Evolutionary conservation across 495 filamentous ascomycete genomes (phyloP).

Genomic region (Hyaloscypha finlandica): DNA sequence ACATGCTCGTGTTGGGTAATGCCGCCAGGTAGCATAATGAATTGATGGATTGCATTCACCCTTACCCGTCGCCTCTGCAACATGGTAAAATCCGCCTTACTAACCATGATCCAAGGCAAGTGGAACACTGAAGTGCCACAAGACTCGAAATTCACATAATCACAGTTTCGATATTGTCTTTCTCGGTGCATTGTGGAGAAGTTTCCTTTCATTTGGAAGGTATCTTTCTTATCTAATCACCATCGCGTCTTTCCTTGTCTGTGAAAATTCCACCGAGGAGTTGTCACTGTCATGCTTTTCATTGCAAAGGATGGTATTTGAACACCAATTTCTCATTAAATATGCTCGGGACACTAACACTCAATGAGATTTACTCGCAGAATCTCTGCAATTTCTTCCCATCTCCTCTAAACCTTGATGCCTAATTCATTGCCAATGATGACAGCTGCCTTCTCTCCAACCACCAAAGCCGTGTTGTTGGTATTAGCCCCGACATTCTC

Average conservation of each 20-base stretch:
- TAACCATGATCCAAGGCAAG: neutral
- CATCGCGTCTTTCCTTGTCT: no score
- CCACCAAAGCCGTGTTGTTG: constrained; percentile 57
- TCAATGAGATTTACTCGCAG: neutral
- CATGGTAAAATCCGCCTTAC: neutral
- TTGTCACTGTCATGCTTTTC: no score
- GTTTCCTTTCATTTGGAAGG: no score
- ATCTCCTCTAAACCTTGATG: constrained; percentile 23
- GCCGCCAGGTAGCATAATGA: constrained; percentile 8
- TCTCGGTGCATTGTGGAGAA: no score
- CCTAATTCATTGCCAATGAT: constrained; percentile 56
- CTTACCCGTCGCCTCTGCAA: neutral
- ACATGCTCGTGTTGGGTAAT: constrained; percentile 10
- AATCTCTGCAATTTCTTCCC: neutral
- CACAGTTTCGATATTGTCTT: no score
- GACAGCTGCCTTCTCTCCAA: constrained; percentile 63
- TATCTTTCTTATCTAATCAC: no score
- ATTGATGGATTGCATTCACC: constrained; percentile 1
- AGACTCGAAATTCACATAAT: no score
- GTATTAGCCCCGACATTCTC: constrained; percentile 64
- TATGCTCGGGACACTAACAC: neutral
- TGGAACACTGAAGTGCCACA: no score
- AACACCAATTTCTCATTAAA: neutral
- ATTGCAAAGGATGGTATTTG: no score
- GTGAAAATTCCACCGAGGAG: no score